Base-by-base conservation (phyloP, 2,329 filamentous ascomycete species). In the Colletotrichum euphorbiae region DNA sequence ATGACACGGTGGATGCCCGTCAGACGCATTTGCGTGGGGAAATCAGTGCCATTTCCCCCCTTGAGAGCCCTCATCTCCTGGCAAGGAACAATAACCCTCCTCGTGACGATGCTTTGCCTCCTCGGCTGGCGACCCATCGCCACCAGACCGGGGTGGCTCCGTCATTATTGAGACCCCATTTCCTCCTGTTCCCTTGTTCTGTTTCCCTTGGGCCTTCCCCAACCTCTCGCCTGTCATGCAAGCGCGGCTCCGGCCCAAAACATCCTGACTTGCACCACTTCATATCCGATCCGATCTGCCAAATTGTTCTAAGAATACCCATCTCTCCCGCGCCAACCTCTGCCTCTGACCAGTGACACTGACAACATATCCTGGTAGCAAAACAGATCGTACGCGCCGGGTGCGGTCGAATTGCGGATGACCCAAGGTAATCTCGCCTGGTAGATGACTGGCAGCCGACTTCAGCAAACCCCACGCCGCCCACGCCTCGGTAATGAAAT, bases 251-350 rank as follows among this genome's bases (percentile, higher is more conserved):
- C 64, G 52, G 43, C 42, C 68, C 58, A 68, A 64, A 64, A 38
- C 50, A 64, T 70, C 45, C 57, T 55, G 42, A 52, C 58, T 67
- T 70, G 68, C 64, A 70, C 56, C 58, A 59, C 64, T 62, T 70
- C 68, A 64, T 69, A 69, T 70, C 68, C 68, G 68, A 70, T 70
- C 68, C 58, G 64, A 70, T 70, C 68, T 70, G 58, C 64, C 68
- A 63, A 58, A 58, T 43, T 60, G 42, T 69, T 70, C 68, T 68
- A 69, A 70, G 64, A 70, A 70, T 70, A 70, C 40, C 31, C 51
- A 56, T 55, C 57, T 55, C 48, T 33, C 66, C 62, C 33, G 28
- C 50, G 55, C 66, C 66, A 68, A 40, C 65, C 43, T 56, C 36
- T 42, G 46, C 65, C 43, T 56, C 43, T 36, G n/a, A n/a, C n/a